These are phyloP conservation scores for Cryptosporidium ubiquitum DNA, from an alignment of 169 alveolate species.

Conservation along the genomic window DNA sequence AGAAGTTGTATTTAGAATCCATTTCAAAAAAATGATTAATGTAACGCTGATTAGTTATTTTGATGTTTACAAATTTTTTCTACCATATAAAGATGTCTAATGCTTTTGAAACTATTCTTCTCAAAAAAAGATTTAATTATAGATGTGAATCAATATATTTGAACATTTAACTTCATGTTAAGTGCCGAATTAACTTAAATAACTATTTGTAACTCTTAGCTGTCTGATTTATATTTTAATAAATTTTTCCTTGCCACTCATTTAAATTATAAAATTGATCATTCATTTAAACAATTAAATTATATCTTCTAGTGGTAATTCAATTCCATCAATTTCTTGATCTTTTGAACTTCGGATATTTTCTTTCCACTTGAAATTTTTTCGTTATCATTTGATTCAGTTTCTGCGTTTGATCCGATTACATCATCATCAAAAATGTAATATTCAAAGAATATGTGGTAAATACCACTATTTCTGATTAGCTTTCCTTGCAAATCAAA, in stretches of 20 bases:
- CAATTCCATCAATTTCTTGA: not conserved
- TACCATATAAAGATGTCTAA: too few relatives aligned
- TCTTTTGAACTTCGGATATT: constrained; percentile 33
- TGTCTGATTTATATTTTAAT: too few relatives aligned
- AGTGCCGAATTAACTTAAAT: too few relatives aligned
- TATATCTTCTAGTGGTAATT: not conserved
- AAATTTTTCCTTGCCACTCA: not conserved
- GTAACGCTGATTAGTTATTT: not conserved
- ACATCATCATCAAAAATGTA: constrained; percentile 13
- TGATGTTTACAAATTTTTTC: too few relatives aligned
- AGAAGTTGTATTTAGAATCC: constrained; percentile 28
- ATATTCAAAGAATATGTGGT: constrained; percentile 38
- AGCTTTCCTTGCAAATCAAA: constrained; percentile 15
- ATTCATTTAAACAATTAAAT: not conserved
- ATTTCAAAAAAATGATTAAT: not conserved
- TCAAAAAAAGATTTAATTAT: too few relatives aligned
- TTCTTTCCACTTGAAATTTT: constrained; percentile 20
- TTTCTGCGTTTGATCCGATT: not conserved
- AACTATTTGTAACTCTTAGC: too few relatives aligned
- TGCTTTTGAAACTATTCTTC: too few relatives aligned
- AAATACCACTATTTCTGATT: constrained; percentile 15
- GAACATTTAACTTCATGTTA: too few relatives aligned
- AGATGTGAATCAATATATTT: too few relatives aligned
- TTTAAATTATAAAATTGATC: not conserved
- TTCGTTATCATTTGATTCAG: not conserved